phyloP scores from a whole-genome alignment of 495 filamentous ascomycete genomes.

The Neurospora sp. region DNA sequence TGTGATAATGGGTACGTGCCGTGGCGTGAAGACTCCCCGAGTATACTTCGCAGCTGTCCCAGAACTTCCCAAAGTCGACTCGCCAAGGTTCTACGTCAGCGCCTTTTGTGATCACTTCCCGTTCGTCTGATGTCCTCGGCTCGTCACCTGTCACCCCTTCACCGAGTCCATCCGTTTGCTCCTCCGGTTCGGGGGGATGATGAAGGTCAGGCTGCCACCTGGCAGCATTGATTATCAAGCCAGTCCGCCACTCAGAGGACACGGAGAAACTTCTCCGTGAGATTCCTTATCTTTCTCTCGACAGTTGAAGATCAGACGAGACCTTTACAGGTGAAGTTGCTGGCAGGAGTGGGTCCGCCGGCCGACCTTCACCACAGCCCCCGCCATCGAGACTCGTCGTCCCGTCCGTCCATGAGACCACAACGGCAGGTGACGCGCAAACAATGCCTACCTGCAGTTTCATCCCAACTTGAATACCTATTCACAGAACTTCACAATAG shows the following conservation, averaged over 20 bases:
- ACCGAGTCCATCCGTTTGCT: not conserved
- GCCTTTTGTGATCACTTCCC: not conserved
- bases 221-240: not conserved
- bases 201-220: not conserved
- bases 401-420: not conserved
- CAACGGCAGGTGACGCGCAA: not conserved
- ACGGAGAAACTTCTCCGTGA: not conserved
- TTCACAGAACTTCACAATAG: not conserved
- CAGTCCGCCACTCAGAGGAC: not conserved
- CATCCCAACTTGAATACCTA: not conserved
- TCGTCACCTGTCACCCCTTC: not conserved
- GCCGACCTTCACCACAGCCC: not conserved
- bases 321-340: not conserved
- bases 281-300: not conserved
- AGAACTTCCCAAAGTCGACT: not conserved
- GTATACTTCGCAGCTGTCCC: not conserved
- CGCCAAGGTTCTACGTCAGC: not conserved
- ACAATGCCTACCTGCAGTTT: not conserved
- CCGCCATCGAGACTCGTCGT: not conserved
- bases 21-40: not conserved
- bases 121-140: not conserved
- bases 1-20: not conserved
- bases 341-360: not conserved
- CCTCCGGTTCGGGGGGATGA: not conserved
- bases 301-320: not conserved